Base-by-base conservation (phyloP, 1,284 basidiomycete genomes). In the Apiotrichum mycotoxinovorans region DNA sequence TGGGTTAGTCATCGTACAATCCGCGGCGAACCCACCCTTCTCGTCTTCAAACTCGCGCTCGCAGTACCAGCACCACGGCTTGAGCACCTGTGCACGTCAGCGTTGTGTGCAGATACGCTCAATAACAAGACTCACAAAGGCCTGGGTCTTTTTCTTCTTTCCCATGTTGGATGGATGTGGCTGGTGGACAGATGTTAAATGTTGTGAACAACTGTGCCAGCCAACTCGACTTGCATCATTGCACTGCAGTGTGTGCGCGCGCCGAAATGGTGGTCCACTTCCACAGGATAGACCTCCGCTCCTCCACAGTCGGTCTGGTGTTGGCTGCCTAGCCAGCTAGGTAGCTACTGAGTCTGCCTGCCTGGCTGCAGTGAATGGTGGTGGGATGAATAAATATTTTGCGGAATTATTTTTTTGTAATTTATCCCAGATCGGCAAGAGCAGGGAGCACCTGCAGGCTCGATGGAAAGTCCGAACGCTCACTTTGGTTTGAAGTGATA, bases 11-110 rank as follows among this genome's bases (percentile, higher is more conserved):
- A 40, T 52, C 62, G 70, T 10, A n/a, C 25, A 43, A n/a, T n/a
- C n/a, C n/a, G n/a, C 41, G 12, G 27, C 26, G 35, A 35, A 25
- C 63, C 43, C 38, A 90, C 91, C 91, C 80, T 95, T 95, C 78
- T 94, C 92, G 84, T 96, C 93, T 77, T 96, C 92, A 70, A 96
- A 97, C 78, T 95, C 95, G 75, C 93, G 86, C 80, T 98, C 95
- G 82, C 94, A 97, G 78, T 97, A 97, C 95, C 93, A 97, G 80
- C 91, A 95, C 91, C 91, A 94, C 20, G 91, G 91, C 41, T 89
- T 87, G 67, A 93, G 84, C 59, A 91, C 80, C 90, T 92, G 61
- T 37, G 46, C 62, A 11, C 14, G 58, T 61, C 51, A 63, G 58
- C 58, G 27, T n/a, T n/a, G n/a, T n/a, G n/a, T n/a, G n/a, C n/a